Evolutionary conservation across 2,329 filamentous ascomycete species (phyloP).

Genomic region (Ophiostoma himal-ulmi): DNA sequence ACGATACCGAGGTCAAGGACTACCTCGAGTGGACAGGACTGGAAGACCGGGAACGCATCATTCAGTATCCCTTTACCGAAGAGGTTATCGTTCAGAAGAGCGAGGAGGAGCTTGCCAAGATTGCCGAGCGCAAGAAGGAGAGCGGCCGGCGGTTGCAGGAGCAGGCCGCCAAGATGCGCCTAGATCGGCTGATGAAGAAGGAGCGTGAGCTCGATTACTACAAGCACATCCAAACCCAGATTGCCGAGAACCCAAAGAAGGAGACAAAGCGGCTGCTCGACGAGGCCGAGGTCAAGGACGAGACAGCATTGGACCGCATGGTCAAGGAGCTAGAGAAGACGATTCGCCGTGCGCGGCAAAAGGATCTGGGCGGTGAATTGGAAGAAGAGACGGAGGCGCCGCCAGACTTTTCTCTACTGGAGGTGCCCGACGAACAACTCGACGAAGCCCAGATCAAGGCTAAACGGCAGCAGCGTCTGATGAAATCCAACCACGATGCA

Average conservation of each 20-base stretch:
- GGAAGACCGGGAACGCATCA: conserved; percentile 79
- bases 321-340: conserved; percentile 87
- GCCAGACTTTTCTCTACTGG: conserved; percentile 81
- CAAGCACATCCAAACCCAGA: conserved; percentile 68
- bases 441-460: conserved; percentile 88
- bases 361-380: conserved; percentile 68
- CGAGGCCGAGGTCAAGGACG: conserved; percentile 86
- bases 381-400: conserved; percentile 62
- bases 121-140: conserved; percentile 92
- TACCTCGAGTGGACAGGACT: conserved; percentile 89
- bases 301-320: conserved; percentile 73
- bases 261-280: conserved; percentile 82
- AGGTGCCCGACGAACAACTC: conserved; percentile 83
- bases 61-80: conserved; percentile 92
- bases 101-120: conserved; percentile 82
- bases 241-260: conserved; percentile 79
- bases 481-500: conserved; percentile 93
- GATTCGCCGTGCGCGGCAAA: conserved; percentile 83
- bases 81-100: conserved; percentile 87
- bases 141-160: conserved; percentile 86
- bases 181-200: conserved; percentile 92
- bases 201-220: conserved; percentile 94
- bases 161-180: conserved; percentile 92
- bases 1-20: conserved; percentile 66
- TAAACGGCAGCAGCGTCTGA: conserved; percentile 83